phyloP scores from a whole-genome alignment of 352 stramenopile species.

The Globisporangium alternatum region DNA sequence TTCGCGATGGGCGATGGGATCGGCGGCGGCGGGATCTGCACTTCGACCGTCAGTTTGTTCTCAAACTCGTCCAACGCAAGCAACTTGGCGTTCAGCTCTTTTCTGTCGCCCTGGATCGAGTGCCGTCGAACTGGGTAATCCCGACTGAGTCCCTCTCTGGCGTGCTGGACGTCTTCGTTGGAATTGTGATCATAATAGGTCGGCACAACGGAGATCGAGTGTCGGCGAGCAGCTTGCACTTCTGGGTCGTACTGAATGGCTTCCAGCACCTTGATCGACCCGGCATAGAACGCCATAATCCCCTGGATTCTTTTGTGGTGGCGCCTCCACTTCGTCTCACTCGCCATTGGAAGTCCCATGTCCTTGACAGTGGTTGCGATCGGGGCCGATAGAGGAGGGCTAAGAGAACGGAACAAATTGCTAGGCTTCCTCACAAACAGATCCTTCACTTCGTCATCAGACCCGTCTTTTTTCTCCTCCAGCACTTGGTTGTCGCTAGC shows the following conservation, averaged over 20 bases:
- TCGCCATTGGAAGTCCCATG: constrained; percentile 20
- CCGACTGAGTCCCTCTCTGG: background rate
- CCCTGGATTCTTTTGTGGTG: constrained; percentile 43
- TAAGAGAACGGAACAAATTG: background rate
- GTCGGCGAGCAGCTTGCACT: constrained; percentile 15
- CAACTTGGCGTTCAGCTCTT: constrained; percentile 20
- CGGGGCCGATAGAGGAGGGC: background rate
- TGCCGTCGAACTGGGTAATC: constrained; percentile 23
- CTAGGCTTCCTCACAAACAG: background rate
- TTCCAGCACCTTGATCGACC: constrained; percentile 22
- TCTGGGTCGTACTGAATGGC: constrained; percentile 14
- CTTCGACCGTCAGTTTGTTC: constrained; percentile 9
- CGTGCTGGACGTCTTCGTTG: background rate
- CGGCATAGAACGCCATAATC: constrained; percentile 32
- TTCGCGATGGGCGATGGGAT: background rate
- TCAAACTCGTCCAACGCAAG: constrained; percentile 18
- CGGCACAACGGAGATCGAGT: constrained; percentile 28
- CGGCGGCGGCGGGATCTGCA: background rate
- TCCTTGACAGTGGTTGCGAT: background rate
- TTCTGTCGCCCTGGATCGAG: constrained; percentile 31
- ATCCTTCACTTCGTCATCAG: background rate
- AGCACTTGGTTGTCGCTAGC: background rate
- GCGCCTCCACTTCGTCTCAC: constrained; percentile 34
- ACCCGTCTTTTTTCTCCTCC: background rate
- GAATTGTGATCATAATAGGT: constrained; percentile 20